Evolutionary conservation across 495 filamentous ascomycete species (phyloP).

Genomic region (Xylaria nigripes): DNA sequence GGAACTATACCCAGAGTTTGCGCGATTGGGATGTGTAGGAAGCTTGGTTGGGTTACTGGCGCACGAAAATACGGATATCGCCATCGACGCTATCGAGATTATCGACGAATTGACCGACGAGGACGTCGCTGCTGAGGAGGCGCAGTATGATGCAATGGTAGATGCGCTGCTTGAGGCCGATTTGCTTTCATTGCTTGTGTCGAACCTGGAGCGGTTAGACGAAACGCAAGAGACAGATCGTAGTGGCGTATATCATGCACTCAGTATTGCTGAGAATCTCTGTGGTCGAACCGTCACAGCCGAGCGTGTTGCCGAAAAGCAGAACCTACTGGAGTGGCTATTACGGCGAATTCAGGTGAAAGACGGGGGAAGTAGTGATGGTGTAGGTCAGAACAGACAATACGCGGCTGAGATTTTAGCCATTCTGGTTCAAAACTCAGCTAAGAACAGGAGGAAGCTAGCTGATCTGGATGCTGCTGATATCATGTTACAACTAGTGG

Average conservation of each 20-base stretch:
- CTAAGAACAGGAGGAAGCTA: constrained; percentile 64
- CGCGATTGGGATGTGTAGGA: constrained; percentile 64
- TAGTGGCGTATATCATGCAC: constrained; percentile 75
- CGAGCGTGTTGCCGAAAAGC: constrained; percentile 61
- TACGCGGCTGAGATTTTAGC: constrained; percentile 89
- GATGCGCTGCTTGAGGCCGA: constrained; percentile 77
- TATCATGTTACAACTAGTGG: constrained; percentile 69
- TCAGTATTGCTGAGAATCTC: constrained; percentile 80
- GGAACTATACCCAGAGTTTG: constrained; percentile 76
- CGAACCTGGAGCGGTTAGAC: constrained; percentile 76
- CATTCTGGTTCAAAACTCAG: constrained; percentile 53
- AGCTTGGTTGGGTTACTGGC: constrained; percentile 74
- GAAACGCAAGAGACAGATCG: constrained; percentile 72
- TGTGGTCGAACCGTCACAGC: constrained; percentile 53
- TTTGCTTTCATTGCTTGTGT: constrained; percentile 70
- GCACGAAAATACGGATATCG: constrained; percentile 96
- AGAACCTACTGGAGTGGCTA: constrained; percentile 65
- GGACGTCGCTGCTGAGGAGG: constrained; percentile 75
- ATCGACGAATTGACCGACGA: constrained; percentile 91
- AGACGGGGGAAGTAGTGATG: constrained; percentile 24
- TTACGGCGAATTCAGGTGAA: constrained; percentile 46
- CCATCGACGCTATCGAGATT: constrained; percentile 84
- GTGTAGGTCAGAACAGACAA: constrained; percentile 78
- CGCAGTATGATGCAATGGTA: constrained; percentile 75
- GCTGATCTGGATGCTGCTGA: constrained; percentile 66